Conservation (phyloP, 2,329 filamentous ascomycete genomes). For the Ilyonectria destructans region DNA sequence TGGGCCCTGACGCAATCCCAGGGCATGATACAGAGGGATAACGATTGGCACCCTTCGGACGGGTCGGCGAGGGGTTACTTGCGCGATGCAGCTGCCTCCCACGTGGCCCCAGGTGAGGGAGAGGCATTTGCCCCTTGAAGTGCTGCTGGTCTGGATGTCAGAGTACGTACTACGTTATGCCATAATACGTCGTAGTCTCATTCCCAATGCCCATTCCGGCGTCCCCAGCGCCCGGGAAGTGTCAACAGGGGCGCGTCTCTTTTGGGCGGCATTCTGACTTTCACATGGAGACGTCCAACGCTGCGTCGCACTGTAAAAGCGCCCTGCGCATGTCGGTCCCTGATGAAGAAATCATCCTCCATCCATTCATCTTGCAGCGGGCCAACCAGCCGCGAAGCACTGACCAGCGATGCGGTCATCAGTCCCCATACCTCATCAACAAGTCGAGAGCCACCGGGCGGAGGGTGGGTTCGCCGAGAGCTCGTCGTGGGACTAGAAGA, state of each 20-base stretch:
- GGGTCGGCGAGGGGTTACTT: constrained; percentile 8
- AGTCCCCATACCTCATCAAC: constrained; percentile 1
- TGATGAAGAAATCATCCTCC: background rate
- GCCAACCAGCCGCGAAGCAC: background rate
- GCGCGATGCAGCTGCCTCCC: constrained; percentile 18
- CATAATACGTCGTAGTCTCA: background rate
- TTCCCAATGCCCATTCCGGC: background rate
- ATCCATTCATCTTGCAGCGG: background rate
- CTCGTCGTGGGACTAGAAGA: constrained; percentile 1
- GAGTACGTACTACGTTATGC: background rate
- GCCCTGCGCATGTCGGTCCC: background rate
- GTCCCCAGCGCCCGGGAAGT: background rate
- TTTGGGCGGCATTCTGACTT: background rate
- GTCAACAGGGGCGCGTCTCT: background rate
- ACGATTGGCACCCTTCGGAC: constrained; percentile 38
- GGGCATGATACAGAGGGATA: constrained; percentile 30
- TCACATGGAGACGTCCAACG: background rate
- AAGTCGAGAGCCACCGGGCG: background rate
- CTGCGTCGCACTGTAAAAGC: background rate
- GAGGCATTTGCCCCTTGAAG: constrained; percentile 12
- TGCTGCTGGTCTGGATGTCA: background rate
- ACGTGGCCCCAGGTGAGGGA: constrained; percentile 25
- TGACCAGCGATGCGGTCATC: constrained; percentile 16
- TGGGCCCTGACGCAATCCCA: constrained; percentile 36
- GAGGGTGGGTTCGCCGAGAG: background rate